Evolutionary conservation across 2,329 filamentous ascomycete species (phyloP).

Genomic region (Dichotomopilus funicola): DNA sequence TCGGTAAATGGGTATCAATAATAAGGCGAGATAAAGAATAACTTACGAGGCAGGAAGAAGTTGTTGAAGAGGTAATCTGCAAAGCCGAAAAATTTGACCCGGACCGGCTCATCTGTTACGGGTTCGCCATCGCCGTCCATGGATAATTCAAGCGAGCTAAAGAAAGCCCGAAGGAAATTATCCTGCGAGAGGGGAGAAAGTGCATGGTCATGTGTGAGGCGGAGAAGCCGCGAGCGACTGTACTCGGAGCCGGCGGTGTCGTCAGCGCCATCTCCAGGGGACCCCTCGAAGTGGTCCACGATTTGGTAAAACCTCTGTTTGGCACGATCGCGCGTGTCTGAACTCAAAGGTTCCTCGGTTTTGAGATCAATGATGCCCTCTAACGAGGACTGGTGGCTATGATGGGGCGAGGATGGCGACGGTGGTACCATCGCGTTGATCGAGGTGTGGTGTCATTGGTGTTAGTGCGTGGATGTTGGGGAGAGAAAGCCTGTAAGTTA

Average conservation of each 20-base stretch:
- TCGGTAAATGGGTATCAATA: conserved; percentile 1
- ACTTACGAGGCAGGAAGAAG: conserved; percentile 26
- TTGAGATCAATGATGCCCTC: neutral
- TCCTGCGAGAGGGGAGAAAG: conserved; percentile 21
- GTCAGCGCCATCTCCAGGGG: neutral
- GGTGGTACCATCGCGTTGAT: neutral
- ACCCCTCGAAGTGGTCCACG: neutral
- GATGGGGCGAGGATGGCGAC: neutral
- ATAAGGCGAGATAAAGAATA: neutral
- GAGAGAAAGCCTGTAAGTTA: too few species aligned
- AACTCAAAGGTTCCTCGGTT: neutral
- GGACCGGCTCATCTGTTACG: conserved; percentile 2
- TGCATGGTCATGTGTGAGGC: conserved; percentile 25
- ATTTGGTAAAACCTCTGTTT: neutral
- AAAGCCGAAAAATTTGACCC: conserved; percentile 19
- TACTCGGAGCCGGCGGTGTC: conserved; percentile 8
- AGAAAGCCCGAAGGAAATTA: conserved; percentile 25
- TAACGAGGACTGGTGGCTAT: neutral
- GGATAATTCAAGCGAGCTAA: conserved; percentile 19
- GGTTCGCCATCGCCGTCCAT: conserved; percentile 14
- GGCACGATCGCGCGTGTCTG: neutral
- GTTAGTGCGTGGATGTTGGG: too few species aligned
- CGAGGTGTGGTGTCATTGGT: neutral
- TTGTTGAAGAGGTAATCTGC: conserved; percentile 24
- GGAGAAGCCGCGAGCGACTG: conserved; percentile 23